Evolutionary conservation across 768 basidiomycete species (phyloP).

Genomic region (Lentinula guzmanii): DNA sequence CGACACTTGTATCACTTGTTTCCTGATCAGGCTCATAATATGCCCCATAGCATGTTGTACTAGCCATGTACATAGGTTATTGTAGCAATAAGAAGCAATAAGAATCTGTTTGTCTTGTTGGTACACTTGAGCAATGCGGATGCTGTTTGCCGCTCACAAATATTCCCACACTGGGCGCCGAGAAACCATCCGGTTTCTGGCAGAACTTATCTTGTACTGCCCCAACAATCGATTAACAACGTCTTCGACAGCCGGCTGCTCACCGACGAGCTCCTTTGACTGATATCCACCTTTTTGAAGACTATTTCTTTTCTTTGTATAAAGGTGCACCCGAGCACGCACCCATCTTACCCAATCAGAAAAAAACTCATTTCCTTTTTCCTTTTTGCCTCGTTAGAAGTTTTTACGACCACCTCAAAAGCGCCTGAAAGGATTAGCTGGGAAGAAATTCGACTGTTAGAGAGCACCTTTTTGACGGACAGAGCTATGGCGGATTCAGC

Average conservation of each 20-base stretch:
- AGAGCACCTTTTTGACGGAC: not conserved
- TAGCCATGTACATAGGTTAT: not conserved
- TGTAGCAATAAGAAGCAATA: not conserved
- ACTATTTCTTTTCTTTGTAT: not conserved
- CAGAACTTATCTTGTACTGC: conserved; percentile 36
- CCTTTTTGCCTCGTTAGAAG: conserved; percentile 1
- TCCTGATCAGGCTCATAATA: not conserved
- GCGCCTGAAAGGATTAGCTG: not conserved
- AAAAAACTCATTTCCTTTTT: conserved; percentile 10
- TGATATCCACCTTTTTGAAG: not conserved
- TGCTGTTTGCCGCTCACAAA: not conserved
- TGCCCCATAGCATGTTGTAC: not conserved
- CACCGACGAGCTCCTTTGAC: conserved; percentile 9
- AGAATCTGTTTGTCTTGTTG: not conserved
- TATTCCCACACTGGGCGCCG: conserved; percentile 34
- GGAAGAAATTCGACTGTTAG: not conserved
- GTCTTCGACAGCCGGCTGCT: conserved; percentile 25
- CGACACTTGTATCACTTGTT: not conserved
- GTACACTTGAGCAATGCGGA: not conserved
- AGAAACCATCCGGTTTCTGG: conserved; percentile 35
- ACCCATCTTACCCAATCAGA: not conserved
- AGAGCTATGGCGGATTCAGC: conserved; percentile 66
- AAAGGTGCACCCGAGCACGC: not conserved
- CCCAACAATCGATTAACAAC: conserved; percentile 38
- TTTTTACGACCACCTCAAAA: not conserved